A percentile compares a stretch with the other conserved stretches of the same genome.
Evolutionary conservation across 2,329 filamentous ascomycete genomes (phyloP).

Genomic region (Pseudocercospora crystallina): DNA sequence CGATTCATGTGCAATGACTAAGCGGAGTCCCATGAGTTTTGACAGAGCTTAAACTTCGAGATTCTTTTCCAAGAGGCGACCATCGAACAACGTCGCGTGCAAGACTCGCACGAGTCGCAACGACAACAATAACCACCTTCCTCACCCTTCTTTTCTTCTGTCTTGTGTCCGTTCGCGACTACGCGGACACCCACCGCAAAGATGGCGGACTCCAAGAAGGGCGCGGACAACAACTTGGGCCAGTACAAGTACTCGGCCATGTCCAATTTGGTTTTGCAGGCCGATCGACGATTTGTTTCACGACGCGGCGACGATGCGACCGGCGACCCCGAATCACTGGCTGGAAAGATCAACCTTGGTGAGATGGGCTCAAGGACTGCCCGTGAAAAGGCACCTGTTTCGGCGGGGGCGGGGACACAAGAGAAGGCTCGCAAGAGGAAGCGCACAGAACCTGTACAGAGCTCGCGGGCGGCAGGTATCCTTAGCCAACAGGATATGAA

Average conservation of each 20-base stretch:
- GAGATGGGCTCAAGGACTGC: constrained; percentile 90
- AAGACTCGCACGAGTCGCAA: constrained; percentile 1
- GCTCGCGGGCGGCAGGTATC: constrained; percentile 69
- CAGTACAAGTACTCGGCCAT: constrained; percentile 51
- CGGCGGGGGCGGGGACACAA: constrained; percentile 38
- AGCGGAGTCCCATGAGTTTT: no score
- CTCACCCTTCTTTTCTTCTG: not conserved
- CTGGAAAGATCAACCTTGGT: constrained; percentile 85
- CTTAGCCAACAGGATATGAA: constrained; percentile 80
- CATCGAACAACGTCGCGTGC: not conserved
- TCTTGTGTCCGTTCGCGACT: not conserved
- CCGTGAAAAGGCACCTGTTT: constrained; percentile 75
- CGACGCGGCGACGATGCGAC: constrained; percentile 92
- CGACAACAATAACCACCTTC: not conserved
- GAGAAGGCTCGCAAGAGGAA: constrained; percentile 83
- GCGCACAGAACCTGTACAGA: constrained; percentile 67
- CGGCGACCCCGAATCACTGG: constrained; percentile 94
- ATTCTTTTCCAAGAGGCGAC: no score
- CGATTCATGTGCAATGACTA: no score
- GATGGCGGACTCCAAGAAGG: constrained; percentile 35
- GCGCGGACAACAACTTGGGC: constrained; percentile 36
- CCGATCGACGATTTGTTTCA: constrained; percentile 92
- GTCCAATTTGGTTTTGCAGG: constrained; percentile 99
- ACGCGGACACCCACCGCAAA: constrained; percentile 5
- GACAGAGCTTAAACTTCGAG: no score